Base-by-base conservation (phyloP, 2,329 filamentous ascomycete genomes). In the Waltergamsia citrina region DNA sequence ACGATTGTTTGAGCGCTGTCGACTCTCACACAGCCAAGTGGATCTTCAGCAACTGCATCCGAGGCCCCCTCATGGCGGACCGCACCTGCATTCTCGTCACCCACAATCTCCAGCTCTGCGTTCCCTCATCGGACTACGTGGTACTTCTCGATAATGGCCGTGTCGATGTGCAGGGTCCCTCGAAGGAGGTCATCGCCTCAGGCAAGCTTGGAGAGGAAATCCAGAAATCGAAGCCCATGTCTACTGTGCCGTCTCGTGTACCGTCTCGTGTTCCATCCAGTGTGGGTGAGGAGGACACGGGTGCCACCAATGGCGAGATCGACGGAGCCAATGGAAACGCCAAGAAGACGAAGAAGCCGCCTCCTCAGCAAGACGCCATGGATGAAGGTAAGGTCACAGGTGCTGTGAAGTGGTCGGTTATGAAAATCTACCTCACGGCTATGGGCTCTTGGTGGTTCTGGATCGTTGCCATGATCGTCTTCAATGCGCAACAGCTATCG, bases 401-500 rank as follows among this genome's bases (percentile, higher is more conserved):
- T 19, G 81, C 87, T 26, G 86, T 98, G 47, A 92, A 94, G 54
- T 80, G 86, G 69, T 71, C 75, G 16, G 88, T 94, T 33, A 82
- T 98, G 48, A 65, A 78, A 40, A 76, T 94, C 52, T 98, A 98
- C 53, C 71, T 98, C 14, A 63, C 61, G 38, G 75, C 88, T 42
- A 98, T 98, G 92, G 92, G 92, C n/a, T 71, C 81, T 5, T 94
- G 87, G 85, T 88, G 85, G 70, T 98, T 94, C 62, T 98, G 92
- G 92, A 56, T 81, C 31, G 62, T 84, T 23, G 83, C 88, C 15
- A 60, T 78, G 11, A 44, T 78, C 5, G 79, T 88, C 24, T 96
- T 98, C 50, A 69, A 71, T 19, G 62, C 81, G 29, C 88, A 95
- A 52, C 92, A 98, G 53, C 55, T 94, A 22, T 82, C 83, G 4